Conservation (phyloP, 805 yeast genomes). For the Metschnikowia koreensis region DNA sequence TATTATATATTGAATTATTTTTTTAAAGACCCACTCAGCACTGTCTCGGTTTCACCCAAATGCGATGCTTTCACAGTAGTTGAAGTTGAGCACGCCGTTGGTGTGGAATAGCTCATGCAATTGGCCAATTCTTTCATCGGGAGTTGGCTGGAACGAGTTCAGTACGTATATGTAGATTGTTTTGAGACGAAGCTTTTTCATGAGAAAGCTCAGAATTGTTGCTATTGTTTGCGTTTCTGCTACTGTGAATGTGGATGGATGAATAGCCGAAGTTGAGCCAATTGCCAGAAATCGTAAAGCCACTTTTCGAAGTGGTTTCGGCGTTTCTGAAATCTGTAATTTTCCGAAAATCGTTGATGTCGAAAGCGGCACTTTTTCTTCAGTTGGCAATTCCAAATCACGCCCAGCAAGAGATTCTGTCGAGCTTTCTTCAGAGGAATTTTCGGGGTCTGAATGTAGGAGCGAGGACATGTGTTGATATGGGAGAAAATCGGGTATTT, state of each 20-base stretch:
- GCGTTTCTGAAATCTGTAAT: not conserved
- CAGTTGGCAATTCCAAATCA: constrained; percentile 7
- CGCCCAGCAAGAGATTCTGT: not conserved
- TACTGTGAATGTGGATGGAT: constrained; percentile 51
- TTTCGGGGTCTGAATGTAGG: constrained; percentile 13
- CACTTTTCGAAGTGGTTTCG: constrained; percentile 27
- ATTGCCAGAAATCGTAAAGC: constrained; percentile 58
- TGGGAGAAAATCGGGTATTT: not conserved
- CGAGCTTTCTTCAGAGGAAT: constrained; percentile 6
- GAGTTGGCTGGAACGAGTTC: constrained; percentile 42
- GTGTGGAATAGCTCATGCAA: constrained; percentile 30
- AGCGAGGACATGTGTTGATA: constrained; percentile 8
- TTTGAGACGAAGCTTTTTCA: constrained; percentile 13
- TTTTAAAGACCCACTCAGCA: not conserved
- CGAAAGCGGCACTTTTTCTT: constrained; percentile 11
- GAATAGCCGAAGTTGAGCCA: constrained; percentile 52
- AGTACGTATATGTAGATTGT: constrained; percentile 36
- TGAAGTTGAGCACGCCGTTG: constrained; percentile 35
- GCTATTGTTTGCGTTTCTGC: constrained; percentile 46
- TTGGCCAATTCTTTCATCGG: constrained; percentile 38
- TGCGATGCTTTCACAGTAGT: constrained; percentile 40
- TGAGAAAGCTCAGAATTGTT: constrained; percentile 46
- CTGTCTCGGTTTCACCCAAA: constrained; percentile 28
- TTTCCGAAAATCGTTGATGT: constrained; percentile 7
- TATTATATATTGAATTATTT: not conserved